Evolutionary conservation across 2,329 filamentous ascomycete genomes (phyloP).

Genomic region (Apiospora rasikravindrae): DNA sequence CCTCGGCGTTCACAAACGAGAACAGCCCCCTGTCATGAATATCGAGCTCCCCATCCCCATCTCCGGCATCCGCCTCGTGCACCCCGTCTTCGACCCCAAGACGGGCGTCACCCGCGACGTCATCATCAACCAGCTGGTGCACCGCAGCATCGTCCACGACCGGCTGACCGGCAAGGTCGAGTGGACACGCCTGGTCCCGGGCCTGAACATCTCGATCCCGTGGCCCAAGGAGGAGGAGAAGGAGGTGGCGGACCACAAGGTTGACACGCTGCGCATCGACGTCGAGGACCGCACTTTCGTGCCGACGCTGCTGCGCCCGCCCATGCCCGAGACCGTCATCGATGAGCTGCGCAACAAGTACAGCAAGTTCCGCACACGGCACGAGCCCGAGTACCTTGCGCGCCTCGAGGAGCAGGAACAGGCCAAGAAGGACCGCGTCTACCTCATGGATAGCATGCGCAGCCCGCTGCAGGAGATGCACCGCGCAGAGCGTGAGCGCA

Average conservation of each 20-base stretch:
- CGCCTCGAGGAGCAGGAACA: conserved; percentile 65
- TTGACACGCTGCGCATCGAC: conserved; percentile 77
- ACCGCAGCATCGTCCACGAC: conserved; percentile 55
- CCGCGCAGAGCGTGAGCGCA: conserved; percentile 56
- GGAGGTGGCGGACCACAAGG: conserved; percentile 57
- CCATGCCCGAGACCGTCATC: conserved; percentile 79
- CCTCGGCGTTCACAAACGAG: conserved; percentile 45
- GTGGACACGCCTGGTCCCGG: conserved; percentile 68
- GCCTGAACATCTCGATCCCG: conserved; percentile 74
- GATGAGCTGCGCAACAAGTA: conserved; percentile 87
- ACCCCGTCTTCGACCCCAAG: conserved; percentile 70
- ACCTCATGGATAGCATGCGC: conserved; percentile 45
- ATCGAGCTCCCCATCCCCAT: conserved; percentile 67
- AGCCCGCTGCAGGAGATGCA: conserved; percentile 66
- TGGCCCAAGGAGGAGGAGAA: conserved; percentile 68
- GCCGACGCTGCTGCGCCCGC: conserved; percentile 76
- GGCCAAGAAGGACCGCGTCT: conserved; percentile 48
- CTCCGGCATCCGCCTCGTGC: conserved; percentile 79
- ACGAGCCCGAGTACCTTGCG: conserved; percentile 75
- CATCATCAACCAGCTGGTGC: conserved; percentile 74
- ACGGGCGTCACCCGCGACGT: conserved; percentile 74
- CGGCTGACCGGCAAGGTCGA: conserved; percentile 52
- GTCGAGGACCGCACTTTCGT: conserved; percentile 78
- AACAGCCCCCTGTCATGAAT: conserved; percentile 49
- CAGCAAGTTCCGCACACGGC: conserved; percentile 79